These are phyloP conservation scores for Backusella tarrabulga DNA, from an alignment of 192 early-diverging fungal genomes.

Conservation along the genomic window DNA sequence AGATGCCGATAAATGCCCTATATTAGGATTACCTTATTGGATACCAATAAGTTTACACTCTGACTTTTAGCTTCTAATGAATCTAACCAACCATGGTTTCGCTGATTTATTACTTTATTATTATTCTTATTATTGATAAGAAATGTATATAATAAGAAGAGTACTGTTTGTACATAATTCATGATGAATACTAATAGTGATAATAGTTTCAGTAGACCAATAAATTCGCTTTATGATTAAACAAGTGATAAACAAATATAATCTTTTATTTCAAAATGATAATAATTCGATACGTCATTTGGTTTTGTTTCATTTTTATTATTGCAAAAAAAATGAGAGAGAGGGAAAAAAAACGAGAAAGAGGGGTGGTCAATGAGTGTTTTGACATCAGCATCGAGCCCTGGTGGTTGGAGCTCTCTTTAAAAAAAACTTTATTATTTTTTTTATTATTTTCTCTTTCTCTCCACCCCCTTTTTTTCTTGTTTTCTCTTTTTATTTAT, in stretches of 20 bases:
- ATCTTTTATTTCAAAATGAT: not conserved
- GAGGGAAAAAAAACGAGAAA: not conserved
- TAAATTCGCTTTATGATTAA: not conserved
- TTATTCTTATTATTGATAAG: not conserved
- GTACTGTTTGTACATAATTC: not conserved
- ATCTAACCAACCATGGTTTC: not conserved
- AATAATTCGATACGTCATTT: not conserved
- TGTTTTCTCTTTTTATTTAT: not conserved
- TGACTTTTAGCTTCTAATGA: slow-evolving; percentile 5
- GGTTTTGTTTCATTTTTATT: not conserved
- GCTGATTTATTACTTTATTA: not conserved
- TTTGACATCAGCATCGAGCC: slow-evolving; percentile 9
- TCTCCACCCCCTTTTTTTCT: slow-evolving; percentile 3
- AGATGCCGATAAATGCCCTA: not conserved
- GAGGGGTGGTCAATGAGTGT: not conserved
- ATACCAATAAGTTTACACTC: not conserved
- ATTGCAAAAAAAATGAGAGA: not conserved
- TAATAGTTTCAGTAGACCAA: not conserved
- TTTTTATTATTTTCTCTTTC: not conserved
- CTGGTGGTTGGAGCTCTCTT: slow-evolving; percentile 3
- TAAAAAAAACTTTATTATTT: slow-evolving; percentile 5
- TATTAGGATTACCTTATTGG: slow-evolving; percentile 3
- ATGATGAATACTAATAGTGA: not conserved
- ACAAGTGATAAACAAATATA: not conserved
- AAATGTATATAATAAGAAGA: not conserved